A percentile compares a stretch with the other conserved stretches of the same genome.
These are phyloP conservation scores for Bondarzewia mesenterica DNA, from an alignment of 1,284 basidiomycete species.

Conservation along the genomic window DNA sequence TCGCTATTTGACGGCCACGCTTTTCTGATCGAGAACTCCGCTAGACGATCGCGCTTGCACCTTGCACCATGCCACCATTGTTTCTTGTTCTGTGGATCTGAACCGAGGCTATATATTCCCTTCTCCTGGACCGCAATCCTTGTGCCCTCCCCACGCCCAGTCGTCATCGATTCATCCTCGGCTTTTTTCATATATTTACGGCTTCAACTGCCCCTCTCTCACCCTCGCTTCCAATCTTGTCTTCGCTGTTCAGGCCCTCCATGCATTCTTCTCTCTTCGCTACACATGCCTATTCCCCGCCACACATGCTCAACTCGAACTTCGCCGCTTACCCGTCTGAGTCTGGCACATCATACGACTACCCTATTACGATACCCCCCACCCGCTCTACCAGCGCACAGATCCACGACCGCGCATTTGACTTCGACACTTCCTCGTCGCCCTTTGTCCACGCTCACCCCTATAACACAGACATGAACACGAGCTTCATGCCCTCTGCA, in stretches of 20 bases:
- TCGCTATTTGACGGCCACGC: too few relatives aligned
- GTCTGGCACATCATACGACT: conserved; percentile 3
- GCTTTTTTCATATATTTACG: not conserved
- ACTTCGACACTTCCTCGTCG: not conserved
- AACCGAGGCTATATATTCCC: too few relatives aligned
- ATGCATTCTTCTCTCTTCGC: conserved; percentile 2
- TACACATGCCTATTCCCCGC: not conserved
- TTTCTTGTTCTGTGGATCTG: not conserved
- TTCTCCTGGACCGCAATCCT: not conserved
- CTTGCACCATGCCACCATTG: too few relatives aligned
- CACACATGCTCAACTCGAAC: not conserved
- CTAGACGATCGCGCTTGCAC: too few relatives aligned
- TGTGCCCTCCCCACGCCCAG: not conserved
- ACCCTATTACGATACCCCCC: conserved; percentile 3
- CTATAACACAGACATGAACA: not conserved
- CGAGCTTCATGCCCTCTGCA: not conserved
- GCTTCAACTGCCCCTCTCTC: not conserved
- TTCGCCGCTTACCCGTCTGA: too few relatives aligned
- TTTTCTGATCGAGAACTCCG: too few relatives aligned
- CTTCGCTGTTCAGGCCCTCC: not conserved
- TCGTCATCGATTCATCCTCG: not conserved
- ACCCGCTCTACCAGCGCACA: not conserved
- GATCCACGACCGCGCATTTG: not conserved
- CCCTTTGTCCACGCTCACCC: not conserved
- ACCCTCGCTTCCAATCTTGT: not conserved